Evolutionary conservation across 352 stramenopile genomes (phyloP).

Genomic region (Pythium aquatile): DNA sequence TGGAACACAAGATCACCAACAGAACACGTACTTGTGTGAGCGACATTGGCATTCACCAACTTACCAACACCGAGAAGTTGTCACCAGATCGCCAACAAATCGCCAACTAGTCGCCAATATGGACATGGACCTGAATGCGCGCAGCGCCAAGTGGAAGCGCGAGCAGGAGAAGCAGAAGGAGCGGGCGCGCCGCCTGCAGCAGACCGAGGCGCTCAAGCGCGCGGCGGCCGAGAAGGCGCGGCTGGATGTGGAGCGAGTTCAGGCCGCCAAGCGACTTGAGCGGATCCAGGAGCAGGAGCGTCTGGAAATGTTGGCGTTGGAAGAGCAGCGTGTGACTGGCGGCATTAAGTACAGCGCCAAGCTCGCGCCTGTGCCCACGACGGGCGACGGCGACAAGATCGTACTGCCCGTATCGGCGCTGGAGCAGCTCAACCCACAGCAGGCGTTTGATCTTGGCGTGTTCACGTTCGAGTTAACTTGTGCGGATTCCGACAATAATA

Average conservation of each 20-base stretch:
- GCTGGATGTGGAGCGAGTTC: constrained; percentile 41
- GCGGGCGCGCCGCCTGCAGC: constrained; percentile 49
- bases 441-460: constrained; percentile 70
- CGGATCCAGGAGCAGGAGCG: constrained; percentile 40
- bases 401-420: constrained; percentile 71
- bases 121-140: constrained; percentile 71
- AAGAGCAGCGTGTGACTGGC: constrained; percentile 69
- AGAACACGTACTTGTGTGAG: background rate
- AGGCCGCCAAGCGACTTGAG: constrained; percentile 46
- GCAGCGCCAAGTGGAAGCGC: constrained; percentile 66
- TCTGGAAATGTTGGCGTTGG: constrained; percentile 47
- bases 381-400: constrained; percentile 72
- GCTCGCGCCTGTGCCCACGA: constrained; percentile 47
- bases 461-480: constrained; percentile 80
- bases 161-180: constrained; percentile 64
- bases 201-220: constrained; percentile 56
- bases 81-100: constrained; percentile 1
- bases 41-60: background rate
- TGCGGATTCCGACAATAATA: too few species aligned
- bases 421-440: constrained; percentile 72
- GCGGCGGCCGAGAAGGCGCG: constrained; percentile 38
- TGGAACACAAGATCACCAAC: background rate
- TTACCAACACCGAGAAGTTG: constrained; percentile 3
- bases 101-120: constrained; percentile 28
- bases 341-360: constrained; percentile 62